Evolutionary conservation across 2,329 filamentous ascomycete species (phyloP), one percentile per base, ranked within the genome.

Genomic region (Dendrostoma leiphaemia): DNA sequence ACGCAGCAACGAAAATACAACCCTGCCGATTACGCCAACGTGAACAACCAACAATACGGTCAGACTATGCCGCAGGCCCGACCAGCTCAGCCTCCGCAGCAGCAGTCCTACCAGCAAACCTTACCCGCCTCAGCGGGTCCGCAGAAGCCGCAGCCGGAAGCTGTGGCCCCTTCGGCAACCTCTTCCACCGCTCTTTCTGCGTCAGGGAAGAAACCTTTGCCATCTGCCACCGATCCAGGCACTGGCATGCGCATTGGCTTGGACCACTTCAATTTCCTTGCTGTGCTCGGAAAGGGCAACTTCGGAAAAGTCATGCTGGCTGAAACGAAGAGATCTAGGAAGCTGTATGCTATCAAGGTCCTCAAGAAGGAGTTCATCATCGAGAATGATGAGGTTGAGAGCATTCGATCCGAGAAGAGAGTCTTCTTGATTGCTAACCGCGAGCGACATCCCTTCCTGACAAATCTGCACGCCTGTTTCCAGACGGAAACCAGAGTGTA

Each of bases 291-390:
- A 68, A 99, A 99, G 74, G 94, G 94, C 76, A 99, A 99, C 74
- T 99, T 99, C 68, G 94, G 94, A 71, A 99, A 99, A 74, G 94
- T 99, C 74, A 99, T 99, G 94, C 78, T 99, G 71, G 94, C 94
- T 2, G 95, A 99, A 74, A 96, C 94, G 1, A 99, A 99, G 79
- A 86, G 85, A 52, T 86, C 89, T 9, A 90, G 92, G 71, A 89
- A 93, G 70, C 79, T 99, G 7, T 99, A 97, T 69, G 94, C 94
- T 54, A 99, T 99, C 73, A 99, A 99, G 74, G 94, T 99, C 34
- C 77, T 99, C 63, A 99, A 99, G 82, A 99, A 99, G 76, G 94
- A 99, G 71, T 99, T 99, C 71, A 99, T 99, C 68, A 99, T 99
- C 59, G 95, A 99, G 70, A 96, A 99, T 61, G 94, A 99, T 67